These are phyloP conservation scores for Mycena leptocephala DNA, from an alignment of 768 basidiomycete genomes.

Conservation along the genomic window DNA sequence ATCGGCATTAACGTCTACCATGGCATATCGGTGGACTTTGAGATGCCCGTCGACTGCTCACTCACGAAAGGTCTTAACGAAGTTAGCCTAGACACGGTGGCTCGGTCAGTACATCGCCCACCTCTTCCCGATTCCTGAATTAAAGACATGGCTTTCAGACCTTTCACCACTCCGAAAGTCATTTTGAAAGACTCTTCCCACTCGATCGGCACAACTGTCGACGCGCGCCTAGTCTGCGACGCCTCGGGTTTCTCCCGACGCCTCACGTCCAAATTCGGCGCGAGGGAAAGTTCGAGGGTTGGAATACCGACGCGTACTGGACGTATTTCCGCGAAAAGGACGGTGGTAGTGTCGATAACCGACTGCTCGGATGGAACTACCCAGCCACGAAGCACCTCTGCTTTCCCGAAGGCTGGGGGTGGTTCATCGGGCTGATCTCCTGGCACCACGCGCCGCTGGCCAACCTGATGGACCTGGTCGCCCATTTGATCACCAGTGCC, in stretches of 20 bases:
- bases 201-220: slow-evolving; percentile 1
- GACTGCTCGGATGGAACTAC: too few relatives aligned
- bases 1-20: too few relatives aligned
- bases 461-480: slow-evolving; percentile 28
- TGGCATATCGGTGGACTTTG: slow-evolving; percentile 21
- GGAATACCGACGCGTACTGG: slow-evolving; percentile 24
- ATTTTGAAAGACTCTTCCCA: slow-evolving; percentile 18
- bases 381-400: too few relatives aligned
- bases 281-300: slow-evolving; percentile 12
- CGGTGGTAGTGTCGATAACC: not conserved
- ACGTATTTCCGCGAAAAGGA: slow-evolving; percentile 19
- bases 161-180: slow-evolving; percentile 18
- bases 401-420: slow-evolving; percentile 29
- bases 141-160: too few relatives aligned
- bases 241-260: too few relatives aligned
- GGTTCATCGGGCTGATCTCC: slow-evolving; percentile 26
- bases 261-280: slow-evolving; percentile 17
- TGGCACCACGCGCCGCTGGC: slow-evolving; percentile 18
- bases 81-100: too few relatives aligned
- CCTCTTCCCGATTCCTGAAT: too few relatives aligned
- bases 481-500: too few relatives aligned
- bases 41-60: slow-evolving; percentile 8
- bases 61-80: slow-evolving; percentile 5
- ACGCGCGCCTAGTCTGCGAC: slow-evolving; percentile 19
- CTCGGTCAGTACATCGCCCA: too few relatives aligned